Evolutionary conservation across 495 filamentous ascomycete genomes (phyloP), one percentile per base, ranked within the genome.

Genomic region (Lepraria neglecta): DNA sequence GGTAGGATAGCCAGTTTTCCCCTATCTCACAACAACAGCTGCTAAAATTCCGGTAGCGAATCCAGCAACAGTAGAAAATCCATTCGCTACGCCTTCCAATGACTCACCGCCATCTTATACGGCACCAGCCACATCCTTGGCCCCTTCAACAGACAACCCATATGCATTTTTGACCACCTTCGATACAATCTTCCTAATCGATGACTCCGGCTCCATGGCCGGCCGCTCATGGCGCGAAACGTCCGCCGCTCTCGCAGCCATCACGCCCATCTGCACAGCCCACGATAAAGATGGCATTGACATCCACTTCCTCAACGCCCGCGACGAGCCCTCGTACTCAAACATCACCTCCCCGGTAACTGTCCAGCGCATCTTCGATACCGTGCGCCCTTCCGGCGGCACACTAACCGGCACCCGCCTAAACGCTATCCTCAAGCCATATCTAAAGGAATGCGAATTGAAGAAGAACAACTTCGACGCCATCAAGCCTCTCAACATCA

Each of bases 241-340:
- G 33, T 76, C 80, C 43, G 73, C 77, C 10, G 91, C 89, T 38
- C 82, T 98, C 11, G 75, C 82, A 21, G 78, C 82, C 58, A 92
- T 98, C 72, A 81, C 92, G 0, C 89, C 88, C 0, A 87, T 97
- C 69, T 95, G 92, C 75, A 89, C 90, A 1, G 72, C 78, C 44
- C 85, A 90, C 76, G 92, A 97, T 72, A 65, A 73, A 12, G 91
- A 97, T 73, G 94, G 94, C n/a, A 87, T 98, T 64, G 94, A 97
- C 73, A 79, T 98, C 67, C 87, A 88, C 78, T 98, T 98, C 75
- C 79, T 98, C 40, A 97, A 98, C 78, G 52, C 67, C 24, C 61
- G 51, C 7, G 48, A 70, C 66, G 76, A 65, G 4, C 68, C 73
- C 15, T 77, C 71, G 5, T 89, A 88, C 72, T 72, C 69, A 40